phyloP scores from a whole-genome alignment of 441 rosid species.

The Euphorbia schlechtendalii region DNA sequence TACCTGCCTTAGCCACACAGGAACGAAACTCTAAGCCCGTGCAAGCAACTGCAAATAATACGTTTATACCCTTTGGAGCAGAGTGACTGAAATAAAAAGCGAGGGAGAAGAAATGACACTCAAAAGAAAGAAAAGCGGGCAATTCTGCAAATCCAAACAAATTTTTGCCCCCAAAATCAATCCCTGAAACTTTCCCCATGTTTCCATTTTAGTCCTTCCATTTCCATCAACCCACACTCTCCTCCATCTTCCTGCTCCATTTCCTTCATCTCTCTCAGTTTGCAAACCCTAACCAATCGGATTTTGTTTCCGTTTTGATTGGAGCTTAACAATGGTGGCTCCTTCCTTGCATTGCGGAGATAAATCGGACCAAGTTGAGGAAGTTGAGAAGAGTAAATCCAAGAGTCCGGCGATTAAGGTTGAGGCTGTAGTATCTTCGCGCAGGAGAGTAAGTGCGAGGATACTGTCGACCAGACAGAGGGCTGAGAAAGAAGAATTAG shows the following conservation, averaged over 20 bases:
- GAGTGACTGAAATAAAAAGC: no score
- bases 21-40: neutral
- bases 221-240: neutral
- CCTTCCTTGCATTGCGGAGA: conserved; percentile 9
- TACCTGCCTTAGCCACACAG: neutral
- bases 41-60: neutral
- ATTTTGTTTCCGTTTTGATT: neutral
- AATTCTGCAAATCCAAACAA: neutral
- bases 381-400: neutral
- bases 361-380: no score
- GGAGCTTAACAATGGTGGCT: conserved; percentile 3
- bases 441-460: conserved; percentile 10
- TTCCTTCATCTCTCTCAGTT: no score
- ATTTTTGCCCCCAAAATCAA: neutral
- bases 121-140: neutral
- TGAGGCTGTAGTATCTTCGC: conserved; percentile 1
- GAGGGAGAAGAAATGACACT: conserved; percentile 7
- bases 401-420: neutral
- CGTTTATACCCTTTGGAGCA: no score
- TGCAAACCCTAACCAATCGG: neutral
- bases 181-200: neutral
- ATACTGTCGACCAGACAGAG: neutral
- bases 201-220: neutral
- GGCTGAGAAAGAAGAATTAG: conserved; percentile 32
- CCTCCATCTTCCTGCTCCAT: neutral